Conservation (phyloP, 139 green algal species). For the Coccomyxa sp. region DNA sequence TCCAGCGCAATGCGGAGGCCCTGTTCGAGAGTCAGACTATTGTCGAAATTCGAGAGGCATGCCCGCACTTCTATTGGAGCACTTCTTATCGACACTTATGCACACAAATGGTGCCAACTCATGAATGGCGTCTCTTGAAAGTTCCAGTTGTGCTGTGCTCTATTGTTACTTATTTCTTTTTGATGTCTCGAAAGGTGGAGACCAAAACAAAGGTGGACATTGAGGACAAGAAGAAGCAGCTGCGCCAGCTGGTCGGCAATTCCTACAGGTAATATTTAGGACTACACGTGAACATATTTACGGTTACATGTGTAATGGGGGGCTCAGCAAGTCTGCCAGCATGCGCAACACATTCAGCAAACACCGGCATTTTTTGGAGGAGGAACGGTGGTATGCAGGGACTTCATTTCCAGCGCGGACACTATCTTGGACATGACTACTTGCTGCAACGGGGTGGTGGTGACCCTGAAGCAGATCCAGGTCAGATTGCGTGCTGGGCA, state of each 20-base stretch:
- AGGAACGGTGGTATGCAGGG: constrained; percentile 38
- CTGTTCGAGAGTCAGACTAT: constrained; percentile 80
- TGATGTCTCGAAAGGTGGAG: constrained; percentile 62
- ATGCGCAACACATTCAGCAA: not conserved
- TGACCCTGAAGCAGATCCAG: constrained; percentile 58
- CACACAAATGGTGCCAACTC: too few species aligned
- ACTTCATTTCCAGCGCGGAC: constrained; percentile 91
- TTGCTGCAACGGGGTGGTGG: constrained; percentile 53
- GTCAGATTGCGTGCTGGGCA: constrained; percentile 5
- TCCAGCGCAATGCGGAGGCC: constrained; percentile 50
- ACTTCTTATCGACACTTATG: not conserved
- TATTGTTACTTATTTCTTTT: not conserved
- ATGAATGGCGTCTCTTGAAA: not conserved
- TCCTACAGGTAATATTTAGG: constrained; percentile 66
- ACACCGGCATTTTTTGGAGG: not conserved
- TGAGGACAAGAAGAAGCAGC: constrained; percentile 84
- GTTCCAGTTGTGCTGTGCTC: not conserved
- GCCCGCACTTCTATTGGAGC: not conserved
- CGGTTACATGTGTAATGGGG: not conserved
- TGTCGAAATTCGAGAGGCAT: constrained; percentile 74
- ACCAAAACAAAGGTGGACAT: constrained; percentile 71
- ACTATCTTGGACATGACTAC: constrained; percentile 78
- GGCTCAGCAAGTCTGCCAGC: not conserved
- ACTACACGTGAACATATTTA: not conserved
- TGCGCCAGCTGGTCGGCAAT: constrained; percentile 80